phyloP scores from a whole-genome alignment of 2,329 filamentous ascomycete genomes.

The Cercospora citrullina region DNA sequence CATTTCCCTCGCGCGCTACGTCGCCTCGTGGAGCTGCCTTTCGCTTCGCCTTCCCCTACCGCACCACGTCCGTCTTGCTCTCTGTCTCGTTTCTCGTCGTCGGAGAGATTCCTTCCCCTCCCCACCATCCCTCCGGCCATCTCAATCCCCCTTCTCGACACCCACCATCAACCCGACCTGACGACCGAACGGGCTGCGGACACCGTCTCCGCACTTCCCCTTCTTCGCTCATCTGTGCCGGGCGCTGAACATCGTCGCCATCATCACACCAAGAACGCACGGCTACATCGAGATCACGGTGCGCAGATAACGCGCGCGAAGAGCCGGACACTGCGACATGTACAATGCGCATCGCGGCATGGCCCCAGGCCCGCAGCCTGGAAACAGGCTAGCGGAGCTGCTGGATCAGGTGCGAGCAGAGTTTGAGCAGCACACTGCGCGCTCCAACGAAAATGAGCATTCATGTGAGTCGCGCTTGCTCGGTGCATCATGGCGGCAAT shows the following conservation, averaged over 20 bases:
- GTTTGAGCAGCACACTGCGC: constrained; percentile 73
- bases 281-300: neutral
- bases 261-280: constrained; percentile 5
- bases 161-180: neutral
- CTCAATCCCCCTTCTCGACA: neutral
- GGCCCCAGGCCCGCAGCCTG: constrained; percentile 64
- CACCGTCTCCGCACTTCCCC: neutral
- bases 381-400: constrained; percentile 80
- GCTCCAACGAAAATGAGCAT: constrained; percentile 85
- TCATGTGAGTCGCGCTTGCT: constrained; percentile 69
- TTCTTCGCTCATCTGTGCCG: neutral
- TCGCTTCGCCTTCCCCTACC: neutral
- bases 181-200: neutral
- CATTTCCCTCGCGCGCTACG: neutral
- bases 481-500: neutral
- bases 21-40: neutral
- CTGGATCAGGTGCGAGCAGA: constrained; percentile 87
- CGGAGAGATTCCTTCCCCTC: neutral
- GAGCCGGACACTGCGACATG: constrained; percentile 54
- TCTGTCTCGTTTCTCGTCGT: neutral
- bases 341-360: constrained; percentile 85
- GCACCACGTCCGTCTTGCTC: neutral
- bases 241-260: neutral
- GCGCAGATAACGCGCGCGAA: constrained; percentile 10
- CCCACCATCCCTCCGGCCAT: neutral